phyloP scores from a whole-genome alignment of 2,329 filamentous ascomycete genomes.

The Hirsutella rhossiliensis region DNA sequence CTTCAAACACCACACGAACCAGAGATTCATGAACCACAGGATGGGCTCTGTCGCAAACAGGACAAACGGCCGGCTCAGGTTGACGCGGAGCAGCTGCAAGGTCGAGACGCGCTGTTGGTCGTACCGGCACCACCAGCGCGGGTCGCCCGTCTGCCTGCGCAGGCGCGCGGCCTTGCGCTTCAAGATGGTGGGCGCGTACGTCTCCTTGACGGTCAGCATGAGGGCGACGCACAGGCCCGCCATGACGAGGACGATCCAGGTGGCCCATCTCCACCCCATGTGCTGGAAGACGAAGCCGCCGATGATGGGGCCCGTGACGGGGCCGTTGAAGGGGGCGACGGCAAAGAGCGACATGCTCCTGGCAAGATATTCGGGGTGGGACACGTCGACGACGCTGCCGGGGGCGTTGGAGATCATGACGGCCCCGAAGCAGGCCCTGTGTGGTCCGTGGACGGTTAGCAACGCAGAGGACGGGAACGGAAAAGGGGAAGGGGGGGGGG shows the following conservation, averaged over 20 bases:
- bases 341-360: constrained; percentile 61
- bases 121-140: constrained; percentile 68
- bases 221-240: constrained; percentile 48
- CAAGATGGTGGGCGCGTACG: constrained; percentile 62
- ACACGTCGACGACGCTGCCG: constrained; percentile 72
- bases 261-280: constrained; percentile 79
- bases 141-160: constrained; percentile 57
- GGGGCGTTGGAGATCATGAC: constrained; percentile 77
- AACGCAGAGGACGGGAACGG: not conserved
- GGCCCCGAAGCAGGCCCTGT: constrained; percentile 41
- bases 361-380: constrained; percentile 66
- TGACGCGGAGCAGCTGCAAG: constrained; percentile 57
- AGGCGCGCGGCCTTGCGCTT: constrained; percentile 50
- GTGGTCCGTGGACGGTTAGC: not conserved
- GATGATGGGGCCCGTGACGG: constrained; percentile 32
- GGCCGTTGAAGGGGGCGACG: constrained; percentile 76
- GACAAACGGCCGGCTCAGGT: constrained; percentile 64
- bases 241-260: constrained; percentile 69
- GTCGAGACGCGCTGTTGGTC: constrained; percentile 54
- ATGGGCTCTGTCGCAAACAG: constrained; percentile 77
- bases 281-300: constrained; percentile 63
- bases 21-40: constrained; percentile 53
- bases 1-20: constrained; percentile 30
- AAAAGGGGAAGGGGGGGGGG: not conserved
- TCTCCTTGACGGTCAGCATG: constrained; percentile 55